Evolutionary conservation across 495 filamentous ascomycete species (phyloP), one percentile per base, ranked within the genome.

Genomic region (Amorphotheca resinae): DNA sequence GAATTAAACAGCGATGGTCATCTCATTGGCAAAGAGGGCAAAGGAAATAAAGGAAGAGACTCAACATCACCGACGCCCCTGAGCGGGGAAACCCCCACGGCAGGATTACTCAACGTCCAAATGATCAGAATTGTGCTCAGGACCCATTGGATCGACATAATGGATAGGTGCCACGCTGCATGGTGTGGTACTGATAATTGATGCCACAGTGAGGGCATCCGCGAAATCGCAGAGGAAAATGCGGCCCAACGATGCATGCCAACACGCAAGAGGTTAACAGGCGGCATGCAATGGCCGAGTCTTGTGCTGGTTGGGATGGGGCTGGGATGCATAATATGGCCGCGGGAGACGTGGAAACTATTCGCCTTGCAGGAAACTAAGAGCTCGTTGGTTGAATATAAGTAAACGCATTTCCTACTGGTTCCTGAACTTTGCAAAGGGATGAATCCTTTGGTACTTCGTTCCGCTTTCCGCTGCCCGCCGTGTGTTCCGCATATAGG

Each of bases 161-260:
- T 55, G 58, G 47, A 67, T 57, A 67, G 60, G 66, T 61, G 66
- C 68, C 68, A 73, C 68, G 68, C 70, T 63, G 65, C 63, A 60
- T 44, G 51, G 54, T 56, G 61, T 63, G 59, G 62, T 59, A 44
- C 48, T 45, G 42, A 52, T 36, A 42, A 44, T 23, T 46, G 50
- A 59, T 53, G 50, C 52, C 48, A 45, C 47, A 54, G 42, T 45
- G 44, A 50, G 44, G 30, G 41, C 23, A n/a, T 33, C 45, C 41
- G 50, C 51, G 51, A 52, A 46, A 51, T 55, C 60, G 60, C 50
- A 58, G 49, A 49, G 28, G 45, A 28, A 35, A 42, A 44, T 51
- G 53, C 58, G 52, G 43, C 49, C 53, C 58, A 53, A 59, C 46
- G 49, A 42, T 59, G 57, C 55, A 49, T 44, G 48, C 50, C 41